These are phyloP conservation scores for Cladophialophora yegresii DNA, from an alignment of 2,329 filamentous ascomycete species.

Conservation along the genomic window DNA sequence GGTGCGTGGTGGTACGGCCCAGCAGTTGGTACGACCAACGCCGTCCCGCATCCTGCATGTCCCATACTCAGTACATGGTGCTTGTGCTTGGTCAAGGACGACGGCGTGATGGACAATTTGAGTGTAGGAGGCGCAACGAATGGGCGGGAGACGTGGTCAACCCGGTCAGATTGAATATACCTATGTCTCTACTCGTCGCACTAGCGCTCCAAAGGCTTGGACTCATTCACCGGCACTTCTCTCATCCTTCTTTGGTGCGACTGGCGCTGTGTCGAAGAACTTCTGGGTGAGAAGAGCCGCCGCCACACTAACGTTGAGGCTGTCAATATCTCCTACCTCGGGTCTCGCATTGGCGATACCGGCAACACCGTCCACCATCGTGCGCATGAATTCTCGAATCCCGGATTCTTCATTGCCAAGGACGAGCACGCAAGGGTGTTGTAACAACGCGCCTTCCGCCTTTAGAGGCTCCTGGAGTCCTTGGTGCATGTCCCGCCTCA, in stretches of 20 bases:
- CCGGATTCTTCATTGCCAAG: conserved; percentile 81
- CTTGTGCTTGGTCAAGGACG: background rate
- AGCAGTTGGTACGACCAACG: background rate
- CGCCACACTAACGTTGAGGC: conserved; percentile 90
- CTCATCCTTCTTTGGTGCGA: background rate
- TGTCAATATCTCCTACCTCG: conserved; percentile 66
- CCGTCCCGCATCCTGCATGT: background rate
- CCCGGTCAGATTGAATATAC: background rate
- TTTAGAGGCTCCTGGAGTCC: conserved; percentile 8
- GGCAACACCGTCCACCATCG: conserved; percentile 64
- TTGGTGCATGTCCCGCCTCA: conserved; percentile 10
- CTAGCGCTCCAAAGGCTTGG: background rate
- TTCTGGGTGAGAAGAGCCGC: conserved; percentile 50
- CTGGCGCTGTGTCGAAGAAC: conserved; percentile 29
- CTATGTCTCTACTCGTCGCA: conserved; percentile 2
- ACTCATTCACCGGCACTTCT: background rate
- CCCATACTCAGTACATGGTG: background rate
- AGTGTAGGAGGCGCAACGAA: background rate
- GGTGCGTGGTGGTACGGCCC: background rate
- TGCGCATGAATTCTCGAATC: conserved; percentile 64
- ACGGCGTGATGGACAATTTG: background rate
- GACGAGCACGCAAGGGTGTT: conserved; percentile 73
- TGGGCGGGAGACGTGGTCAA: background rate
- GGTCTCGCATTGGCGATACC: conserved; percentile 61
- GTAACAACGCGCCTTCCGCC: conserved; percentile 47